Base-by-base conservation (phyloP, 106 monocot genomes). In the Narthecium ossifragum region DNA sequence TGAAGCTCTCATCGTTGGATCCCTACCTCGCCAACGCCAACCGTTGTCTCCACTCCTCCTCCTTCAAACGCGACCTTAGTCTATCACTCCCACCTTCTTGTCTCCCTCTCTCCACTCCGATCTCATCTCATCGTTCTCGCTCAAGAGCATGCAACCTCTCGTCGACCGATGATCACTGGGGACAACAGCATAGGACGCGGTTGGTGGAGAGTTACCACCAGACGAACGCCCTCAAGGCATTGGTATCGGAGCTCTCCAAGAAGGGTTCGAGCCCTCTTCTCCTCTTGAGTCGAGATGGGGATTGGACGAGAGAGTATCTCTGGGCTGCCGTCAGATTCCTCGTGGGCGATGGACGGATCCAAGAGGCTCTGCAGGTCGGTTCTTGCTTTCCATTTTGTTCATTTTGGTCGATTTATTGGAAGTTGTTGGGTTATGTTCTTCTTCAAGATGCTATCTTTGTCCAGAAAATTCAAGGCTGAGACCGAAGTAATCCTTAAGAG, bases 181-280 rank as follows among this genome's bases (percentile, higher is more conserved):
- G 25, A 36, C 37, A 48, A 23, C 73, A 64, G 24, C 75, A 73
- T 70, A 68, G 51, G 67, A 51, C 71, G 45, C 67, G 75, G 25
- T 53, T 85, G 2, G 61, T 77, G 24, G 85, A 85, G 34, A 30
- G 73, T 36, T 79, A 81, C 67, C 85, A 85, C 58, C 69, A 57
- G 4, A 91, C 54, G 64, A 51, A 28, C 48, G 31, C 22, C 22
- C 74, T 82, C 51, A 63, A 39, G 46, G 28, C 23, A 10, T 33
- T 86, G 1, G 39, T 83, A 2, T 4, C 45, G 0, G 61, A 77
- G 55, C 56, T 86, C 17, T 79, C 85, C 31, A 37, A 17, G 11
- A 55, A 59, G 27, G 71, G 59, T 8, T 68, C 68, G 37, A 23
- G 43, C 51, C 68, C 80, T 1, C 31, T 75, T 25, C 49, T 31